Conservation (phyloP, 176 grass and related monocot species). For the Avena eriantha region DNA sequence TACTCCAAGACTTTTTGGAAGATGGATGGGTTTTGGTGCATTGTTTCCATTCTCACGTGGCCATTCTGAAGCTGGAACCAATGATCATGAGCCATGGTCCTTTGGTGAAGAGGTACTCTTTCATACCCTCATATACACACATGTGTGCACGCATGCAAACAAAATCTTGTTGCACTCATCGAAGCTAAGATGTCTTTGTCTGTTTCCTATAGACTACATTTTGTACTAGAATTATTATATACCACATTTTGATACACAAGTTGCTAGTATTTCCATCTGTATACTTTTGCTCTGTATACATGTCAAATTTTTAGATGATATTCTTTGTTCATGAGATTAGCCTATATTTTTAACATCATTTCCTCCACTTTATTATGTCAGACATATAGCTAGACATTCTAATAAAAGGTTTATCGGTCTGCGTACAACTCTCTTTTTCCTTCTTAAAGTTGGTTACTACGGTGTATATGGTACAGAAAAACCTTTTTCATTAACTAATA, state of each 20-base stretch:
- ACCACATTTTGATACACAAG: not conserved
- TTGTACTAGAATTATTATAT: not conserved
- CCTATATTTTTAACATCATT: conserved; percentile 1
- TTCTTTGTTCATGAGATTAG: conserved; percentile 15
- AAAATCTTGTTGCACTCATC: not conserved
- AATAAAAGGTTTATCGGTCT: not conserved
- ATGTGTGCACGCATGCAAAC: not conserved
- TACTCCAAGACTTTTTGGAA: conserved; percentile 87
- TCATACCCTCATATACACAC: conserved; percentile 4
- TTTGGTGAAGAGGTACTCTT: conserved; percentile 82
- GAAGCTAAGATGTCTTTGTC: not conserved
- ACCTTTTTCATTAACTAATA: not conserved
- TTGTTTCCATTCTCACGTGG: conserved; percentile 95
- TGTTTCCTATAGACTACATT: conserved; percentile 19
- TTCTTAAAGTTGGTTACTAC: not conserved
- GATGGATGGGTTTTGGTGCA: conserved; percentile 90
- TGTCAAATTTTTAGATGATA: not conserved
- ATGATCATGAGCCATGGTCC: conserved; percentile 93
- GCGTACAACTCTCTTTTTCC: not conserved
- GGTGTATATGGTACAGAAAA: not conserved
- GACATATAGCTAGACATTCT: not conserved
- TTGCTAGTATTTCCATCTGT: not conserved
- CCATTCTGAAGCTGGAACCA: conserved; percentile 72
- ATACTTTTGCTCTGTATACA: conserved; percentile 11
- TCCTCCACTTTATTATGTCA: not conserved